phyloP scores from a whole-genome alignment of 306 rosid genomes.

The Trifolium dubium region DNA sequence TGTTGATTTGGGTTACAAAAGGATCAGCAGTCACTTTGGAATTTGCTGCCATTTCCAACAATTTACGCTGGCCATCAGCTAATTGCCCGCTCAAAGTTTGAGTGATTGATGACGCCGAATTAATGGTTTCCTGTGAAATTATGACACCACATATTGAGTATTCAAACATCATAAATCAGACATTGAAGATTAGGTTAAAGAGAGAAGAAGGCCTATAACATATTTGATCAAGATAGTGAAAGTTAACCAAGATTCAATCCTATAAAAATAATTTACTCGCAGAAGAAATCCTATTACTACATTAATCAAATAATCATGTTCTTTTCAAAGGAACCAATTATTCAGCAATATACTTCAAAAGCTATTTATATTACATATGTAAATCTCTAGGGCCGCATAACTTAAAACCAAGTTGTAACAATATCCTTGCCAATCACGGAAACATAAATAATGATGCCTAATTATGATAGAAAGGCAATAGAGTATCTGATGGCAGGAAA shows the following conservation, averaged over 20 bases:
- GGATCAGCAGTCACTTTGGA: conserved; percentile 54
- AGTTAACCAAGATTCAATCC: conserved; percentile 22
- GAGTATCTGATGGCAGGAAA: too few relatives aligned
- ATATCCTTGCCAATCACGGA: neutral
- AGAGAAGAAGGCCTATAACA: neutral
- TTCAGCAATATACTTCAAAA: conserved; percentile 17
- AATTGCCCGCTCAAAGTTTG: conserved; percentile 68
- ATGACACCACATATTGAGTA: conserved; percentile 33
- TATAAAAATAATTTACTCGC: neutral
- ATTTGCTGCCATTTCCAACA: conserved; percentile 60
- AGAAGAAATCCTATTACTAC: conserved; percentile 29
- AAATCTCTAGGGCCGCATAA: too few relatives aligned
- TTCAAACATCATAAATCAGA: conserved; percentile 28
- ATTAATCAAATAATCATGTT: neutral
- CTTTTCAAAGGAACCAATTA: neutral
- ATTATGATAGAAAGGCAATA: neutral
- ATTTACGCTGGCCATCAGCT: conserved; percentile 67
- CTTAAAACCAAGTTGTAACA: neutral
- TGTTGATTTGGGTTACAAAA: conserved; percentile 56
- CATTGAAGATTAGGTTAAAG: conserved; percentile 23
- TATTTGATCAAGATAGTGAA: conserved; percentile 1
- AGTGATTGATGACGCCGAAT: conserved; percentile 70
- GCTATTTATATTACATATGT: neutral
- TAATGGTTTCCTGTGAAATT: conserved; percentile 65
- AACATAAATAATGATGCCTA: neutral